phyloP scores from a whole-genome alignment of 495 filamentous ascomycete species.

The Gamarada debralockiae region DNA sequence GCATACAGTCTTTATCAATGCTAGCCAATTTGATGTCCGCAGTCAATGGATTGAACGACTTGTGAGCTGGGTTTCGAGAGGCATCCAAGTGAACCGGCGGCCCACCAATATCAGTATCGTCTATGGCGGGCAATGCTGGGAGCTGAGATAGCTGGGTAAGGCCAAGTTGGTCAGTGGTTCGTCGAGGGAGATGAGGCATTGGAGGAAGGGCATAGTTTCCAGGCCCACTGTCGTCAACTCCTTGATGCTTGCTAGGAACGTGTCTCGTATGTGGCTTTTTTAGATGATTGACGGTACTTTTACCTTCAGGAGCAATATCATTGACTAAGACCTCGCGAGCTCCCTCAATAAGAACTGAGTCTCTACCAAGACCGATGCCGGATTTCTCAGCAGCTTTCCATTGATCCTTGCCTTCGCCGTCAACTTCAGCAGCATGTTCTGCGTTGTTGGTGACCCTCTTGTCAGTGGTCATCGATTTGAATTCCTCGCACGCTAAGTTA shows the following conservation, averaged over 20 bases:
- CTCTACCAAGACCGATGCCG: slow-evolving; percentile 56
- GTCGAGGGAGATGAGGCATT: slow-evolving; percentile 39
- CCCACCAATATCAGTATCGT: slow-evolving; percentile 79
- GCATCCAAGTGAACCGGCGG: slow-evolving; percentile 36
- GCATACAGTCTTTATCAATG: slow-evolving; percentile 55
- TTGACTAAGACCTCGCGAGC: slow-evolving; percentile 61
- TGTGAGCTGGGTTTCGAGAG: slow-evolving; percentile 10
- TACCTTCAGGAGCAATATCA: slow-evolving; percentile 56
- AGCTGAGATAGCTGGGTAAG: slow-evolving; percentile 60
- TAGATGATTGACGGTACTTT: slow-evolving; percentile 48
- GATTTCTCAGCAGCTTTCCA: slow-evolving; percentile 54
- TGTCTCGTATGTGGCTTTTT: slow-evolving; percentile 31
- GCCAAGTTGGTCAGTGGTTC: slow-evolving; percentile 51
- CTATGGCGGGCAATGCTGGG: slow-evolving; percentile 58
- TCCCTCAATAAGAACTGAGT: slow-evolving; percentile 57
- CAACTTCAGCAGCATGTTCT: slow-evolving; percentile 69
- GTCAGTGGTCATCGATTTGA: slow-evolving; percentile 58
- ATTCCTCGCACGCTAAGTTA: slow-evolving; percentile 30
- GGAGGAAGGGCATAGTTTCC: slow-evolving; percentile 48
- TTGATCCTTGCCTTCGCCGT: slow-evolving; percentile 70
- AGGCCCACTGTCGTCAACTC: slow-evolving; percentile 25
- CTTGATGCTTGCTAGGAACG: slow-evolving; percentile 12
- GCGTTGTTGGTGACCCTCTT: slow-evolving; percentile 58
- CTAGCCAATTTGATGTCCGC: slow-evolving; percentile 60
- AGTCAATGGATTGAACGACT: slow-evolving; percentile 53